A percentile compares a stretch with the other conserved stretches of the same genome.
These are phyloP conservation scores for Spergularia azorica DNA, from an alignment of 179 eudicot species.

Conservation along the genomic window DNA sequence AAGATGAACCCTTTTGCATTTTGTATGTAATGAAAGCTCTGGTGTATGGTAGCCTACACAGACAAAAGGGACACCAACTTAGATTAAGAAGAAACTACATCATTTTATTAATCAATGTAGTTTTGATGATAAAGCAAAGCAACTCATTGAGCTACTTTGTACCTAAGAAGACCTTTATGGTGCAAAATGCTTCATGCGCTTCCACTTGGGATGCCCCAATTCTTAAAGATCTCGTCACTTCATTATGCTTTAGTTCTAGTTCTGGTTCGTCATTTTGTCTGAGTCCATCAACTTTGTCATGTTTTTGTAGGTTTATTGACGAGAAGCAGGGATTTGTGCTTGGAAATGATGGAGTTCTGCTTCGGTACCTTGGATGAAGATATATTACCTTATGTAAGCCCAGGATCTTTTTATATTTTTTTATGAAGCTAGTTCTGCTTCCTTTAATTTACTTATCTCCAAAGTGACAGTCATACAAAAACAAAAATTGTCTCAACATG, in stretches of 20 bases:
- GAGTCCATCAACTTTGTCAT: background rate
- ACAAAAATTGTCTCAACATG: background rate
- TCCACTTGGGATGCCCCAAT: background rate
- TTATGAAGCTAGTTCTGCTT: background rate
- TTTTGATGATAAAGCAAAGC: background rate
- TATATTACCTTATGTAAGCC: conserved; percentile 15
- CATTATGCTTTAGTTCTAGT: background rate
- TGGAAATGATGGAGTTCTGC: conserved; percentile 95
- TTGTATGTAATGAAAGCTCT: background rate
- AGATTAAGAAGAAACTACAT: background rate
- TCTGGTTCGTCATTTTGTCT: background rate
- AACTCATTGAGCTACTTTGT: background rate
- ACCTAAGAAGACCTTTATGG: background rate
- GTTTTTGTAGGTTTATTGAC: conserved; percentile 68
- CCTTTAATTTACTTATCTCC: background rate
- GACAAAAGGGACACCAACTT: background rate
- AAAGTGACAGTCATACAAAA: background rate
- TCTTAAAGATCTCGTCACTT: background rate
- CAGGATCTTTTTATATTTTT: background rate
- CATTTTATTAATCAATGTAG: background rate
- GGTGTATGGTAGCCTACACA: background rate
- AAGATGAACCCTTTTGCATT: background rate
- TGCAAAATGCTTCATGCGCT: background rate
- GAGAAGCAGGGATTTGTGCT: conserved; percentile 86
- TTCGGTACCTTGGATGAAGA: conserved; percentile 82